A percentile compares a stretch with the other conserved stretches of the same genome.
phyloP scores from a whole-genome alignment of 1,284 basidiomycete species.

The Ceratobasidium theobromae region DNA sequence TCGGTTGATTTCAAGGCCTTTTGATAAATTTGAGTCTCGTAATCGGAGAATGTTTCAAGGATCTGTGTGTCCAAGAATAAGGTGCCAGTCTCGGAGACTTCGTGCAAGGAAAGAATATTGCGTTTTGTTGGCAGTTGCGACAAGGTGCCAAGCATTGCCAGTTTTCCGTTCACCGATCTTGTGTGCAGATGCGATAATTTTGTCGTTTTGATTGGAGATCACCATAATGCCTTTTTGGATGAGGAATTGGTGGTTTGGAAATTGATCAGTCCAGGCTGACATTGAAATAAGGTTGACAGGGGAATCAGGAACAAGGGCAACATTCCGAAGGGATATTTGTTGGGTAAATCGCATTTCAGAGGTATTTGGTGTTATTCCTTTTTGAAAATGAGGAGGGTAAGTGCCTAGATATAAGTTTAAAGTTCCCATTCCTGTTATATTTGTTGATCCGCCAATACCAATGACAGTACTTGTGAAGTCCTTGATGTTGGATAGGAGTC shows the following conservation, averaged over 20 bases:
- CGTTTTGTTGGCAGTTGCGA: neutral
- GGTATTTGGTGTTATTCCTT: neutral
- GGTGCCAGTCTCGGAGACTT: neutral
- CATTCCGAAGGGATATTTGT: neutral
- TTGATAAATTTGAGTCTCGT: neutral
- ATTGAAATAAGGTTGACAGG: slow-evolving; percentile 5
- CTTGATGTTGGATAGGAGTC: neutral
- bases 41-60: neutral
- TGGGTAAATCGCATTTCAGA: neutral
- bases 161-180: neutral
- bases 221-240: neutral
- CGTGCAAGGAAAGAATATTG: neutral
- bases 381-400: neutral
- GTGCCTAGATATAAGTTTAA: neutral
- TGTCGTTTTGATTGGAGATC: neutral
- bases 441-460: neutral
- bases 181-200: neutral
- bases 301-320: neutral
- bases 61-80: slow-evolving; percentile 12
- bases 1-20: neutral
- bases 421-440: neutral
- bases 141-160: slow-evolving; percentile 4
- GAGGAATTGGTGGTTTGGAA: neutral
- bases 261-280: slow-evolving; percentile 11
- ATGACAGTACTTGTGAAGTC: neutral